A percentile compares a stretch with the other conserved stretches of the same genome.
Conservation (phyloP, 305 asterid genomes). For the Fraxinus baroniana region DNA sequence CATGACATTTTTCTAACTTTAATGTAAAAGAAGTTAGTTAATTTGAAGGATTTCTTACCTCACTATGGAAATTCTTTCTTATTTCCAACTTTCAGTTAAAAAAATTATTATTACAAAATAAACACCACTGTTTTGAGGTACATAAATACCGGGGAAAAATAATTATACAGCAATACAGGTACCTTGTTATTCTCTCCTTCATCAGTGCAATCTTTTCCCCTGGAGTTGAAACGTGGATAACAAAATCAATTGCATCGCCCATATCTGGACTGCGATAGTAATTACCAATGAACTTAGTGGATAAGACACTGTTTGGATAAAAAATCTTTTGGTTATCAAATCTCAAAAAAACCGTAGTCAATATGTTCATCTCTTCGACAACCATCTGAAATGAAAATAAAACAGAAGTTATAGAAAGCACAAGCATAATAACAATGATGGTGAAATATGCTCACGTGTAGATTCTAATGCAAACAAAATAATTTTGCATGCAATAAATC, state of each 20-base stretch:
- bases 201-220: constrained; percentile 56
- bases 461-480: background rate
- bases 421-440: background rate
- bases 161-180: background rate
- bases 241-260: constrained; percentile 80
- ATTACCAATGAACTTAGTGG: constrained; percentile 69
- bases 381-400: constrained; percentile 57
- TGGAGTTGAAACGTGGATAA: constrained; percentile 75
- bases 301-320: constrained; percentile 68
- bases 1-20: background rate
- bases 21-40: background rate
- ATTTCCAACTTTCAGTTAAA: background rate
- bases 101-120: too few species aligned
- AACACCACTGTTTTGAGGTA: background rate
- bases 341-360: constrained; percentile 70
- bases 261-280: constrained; percentile 86
- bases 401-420: background rate
- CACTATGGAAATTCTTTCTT: background rate
- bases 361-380: constrained; percentile 87
- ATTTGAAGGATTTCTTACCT: background rate
- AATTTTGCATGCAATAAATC: background rate
- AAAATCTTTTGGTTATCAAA: constrained; percentile 68
- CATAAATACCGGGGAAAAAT: background rate
- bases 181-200: constrained; percentile 78
- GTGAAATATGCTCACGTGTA: background rate